Percentiles rank a stretch among this genome's conserved stretches.
phyloP scores from a whole-genome alignment of 2,329 filamentous ascomycete genomes.

The Aspergillus aculeatinus region DNA sequence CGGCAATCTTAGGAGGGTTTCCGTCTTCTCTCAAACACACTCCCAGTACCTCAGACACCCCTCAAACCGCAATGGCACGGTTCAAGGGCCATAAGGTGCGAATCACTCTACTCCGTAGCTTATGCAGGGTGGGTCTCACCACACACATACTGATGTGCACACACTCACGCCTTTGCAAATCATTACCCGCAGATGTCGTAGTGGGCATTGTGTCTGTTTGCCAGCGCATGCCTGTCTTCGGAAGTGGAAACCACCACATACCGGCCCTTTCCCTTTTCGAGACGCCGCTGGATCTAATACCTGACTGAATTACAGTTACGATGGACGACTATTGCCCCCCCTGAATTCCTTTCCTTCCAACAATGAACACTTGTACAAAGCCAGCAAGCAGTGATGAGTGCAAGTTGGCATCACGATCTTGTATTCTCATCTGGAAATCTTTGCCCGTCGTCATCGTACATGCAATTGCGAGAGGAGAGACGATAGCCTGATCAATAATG shows the following conservation, averaged over 20 bases:
- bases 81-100: conserved; percentile 19
- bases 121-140: conserved; percentile 13
- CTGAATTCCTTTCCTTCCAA: neutral
- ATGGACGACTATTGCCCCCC: neutral
- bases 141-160: neutral
- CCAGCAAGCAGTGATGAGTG: neutral
- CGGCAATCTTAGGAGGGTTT: neutral
- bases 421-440: neutral
- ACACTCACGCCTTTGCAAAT: conserved; percentile 18
- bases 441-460: neutral
- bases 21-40: neutral
- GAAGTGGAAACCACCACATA: conserved; percentile 20
- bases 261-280: conserved; percentile 4
- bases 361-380: conserved; percentile 5
- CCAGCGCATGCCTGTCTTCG: conserved; percentile 22
- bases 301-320: conserved; percentile 4
- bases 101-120: conserved; percentile 13
- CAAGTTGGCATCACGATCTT: neutral
- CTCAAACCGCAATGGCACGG: conserved; percentile 18
- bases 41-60: conserved; percentile 2
- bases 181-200: conserved; percentile 22
- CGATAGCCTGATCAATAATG: neutral
- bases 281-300: conserved; percentile 1
- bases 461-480: conserved; percentile 1
- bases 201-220: conserved; percentile 17